Evolutionary conservation across 805 yeast species (phyloP).

Genomic region (Yamadazyma scolyti): DNA sequence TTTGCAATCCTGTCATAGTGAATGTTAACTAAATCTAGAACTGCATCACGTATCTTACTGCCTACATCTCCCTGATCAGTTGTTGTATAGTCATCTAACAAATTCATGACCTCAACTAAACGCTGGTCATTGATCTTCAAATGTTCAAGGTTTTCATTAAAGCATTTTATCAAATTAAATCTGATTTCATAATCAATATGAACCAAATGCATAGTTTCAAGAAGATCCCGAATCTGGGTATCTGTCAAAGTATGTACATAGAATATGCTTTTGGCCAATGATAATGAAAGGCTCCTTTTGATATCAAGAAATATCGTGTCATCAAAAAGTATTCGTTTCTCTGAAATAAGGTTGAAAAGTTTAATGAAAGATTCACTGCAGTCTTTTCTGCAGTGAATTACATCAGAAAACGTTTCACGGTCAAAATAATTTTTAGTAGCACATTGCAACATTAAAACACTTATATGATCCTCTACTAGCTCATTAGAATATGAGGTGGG

Average conservation of each 20-base stretch:
- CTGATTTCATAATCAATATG: slow-evolving; percentile 28
- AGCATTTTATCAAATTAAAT: slow-evolving; percentile 20
- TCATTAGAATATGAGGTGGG: too few species aligned
- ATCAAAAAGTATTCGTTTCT: slow-evolving; percentile 1
- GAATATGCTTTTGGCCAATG: slow-evolving; percentile 35
- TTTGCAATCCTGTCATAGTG: slow-evolving; percentile 15
- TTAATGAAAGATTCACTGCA: not conserved
- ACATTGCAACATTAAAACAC: not conserved
- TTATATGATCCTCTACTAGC: slow-evolving; percentile 2
- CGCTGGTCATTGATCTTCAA: not conserved
- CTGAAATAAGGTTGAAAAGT: slow-evolving; percentile 2
- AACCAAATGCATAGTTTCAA: slow-evolving; percentile 20
- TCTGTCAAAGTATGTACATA: slow-evolving; percentile 11
- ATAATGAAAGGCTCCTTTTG: slow-evolving; percentile 9
- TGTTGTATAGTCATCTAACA: slow-evolving; percentile 71
- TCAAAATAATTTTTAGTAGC: not conserved
- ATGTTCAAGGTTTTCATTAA: slow-evolving; percentile 5
- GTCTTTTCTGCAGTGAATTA: not conserved
- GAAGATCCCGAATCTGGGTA: slow-evolving; percentile 15
- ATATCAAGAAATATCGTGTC: slow-evolving; percentile 1
- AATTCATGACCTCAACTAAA: slow-evolving; percentile 16
- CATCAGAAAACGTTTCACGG: not conserved
- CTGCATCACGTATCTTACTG: slow-evolving; percentile 56
- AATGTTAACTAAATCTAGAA: slow-evolving; percentile 36
- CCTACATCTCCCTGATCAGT: slow-evolving; percentile 94